These are phyloP conservation scores for Ustulina deusta DNA, from an alignment of 2,329 filamentous ascomycete species.

Conservation along the genomic window DNA sequence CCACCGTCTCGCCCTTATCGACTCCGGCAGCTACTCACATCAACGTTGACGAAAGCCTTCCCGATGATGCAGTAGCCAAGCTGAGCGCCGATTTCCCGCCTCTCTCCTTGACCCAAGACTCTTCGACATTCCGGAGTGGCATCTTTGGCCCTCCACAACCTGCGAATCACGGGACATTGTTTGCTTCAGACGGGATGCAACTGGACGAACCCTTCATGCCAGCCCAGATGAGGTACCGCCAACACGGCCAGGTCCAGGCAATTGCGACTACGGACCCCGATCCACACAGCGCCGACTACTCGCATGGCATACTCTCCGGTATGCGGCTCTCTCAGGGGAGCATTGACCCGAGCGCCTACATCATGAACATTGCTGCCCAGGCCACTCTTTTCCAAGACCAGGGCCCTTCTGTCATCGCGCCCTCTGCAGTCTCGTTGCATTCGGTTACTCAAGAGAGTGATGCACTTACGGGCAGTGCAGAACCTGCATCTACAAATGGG, in stretches of 20 bases:
- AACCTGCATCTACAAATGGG: constrained; percentile 52
- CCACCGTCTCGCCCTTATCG: constrained; percentile 53
- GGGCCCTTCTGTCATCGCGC: constrained; percentile 49
- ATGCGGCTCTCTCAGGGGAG: constrained; percentile 47
- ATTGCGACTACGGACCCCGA: constrained; percentile 52
- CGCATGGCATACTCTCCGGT: constrained; percentile 41
- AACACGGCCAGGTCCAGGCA: constrained; percentile 46
- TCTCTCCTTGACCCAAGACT: constrained; percentile 33
- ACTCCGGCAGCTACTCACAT: constrained; percentile 51
- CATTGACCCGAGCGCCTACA: constrained; percentile 50
- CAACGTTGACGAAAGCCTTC: constrained; percentile 48
- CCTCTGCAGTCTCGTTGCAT: constrained; percentile 52
- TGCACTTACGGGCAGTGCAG: constrained; percentile 48
- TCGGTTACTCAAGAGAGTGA: constrained; percentile 51
- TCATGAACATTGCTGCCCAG: constrained; percentile 49
- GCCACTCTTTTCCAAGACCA: constrained; percentile 45
- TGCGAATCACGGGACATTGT: constrained; percentile 18
- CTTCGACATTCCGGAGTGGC: constrained; percentile 35
- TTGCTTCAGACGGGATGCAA: constrained; percentile 31
- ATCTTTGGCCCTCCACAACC: constrained; percentile 23
- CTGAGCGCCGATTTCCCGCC: constrained; percentile 42
- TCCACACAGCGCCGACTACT: constrained; percentile 42
- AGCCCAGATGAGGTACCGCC: constrained; percentile 30
- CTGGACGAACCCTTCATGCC: constrained; percentile 36
- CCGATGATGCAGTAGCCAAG: constrained; percentile 44